Evolutionary conservation across 2,329 filamentous ascomycete genomes (phyloP), one percentile per base, ranked within the genome.

Genomic region (Amphichorda felina): DNA sequence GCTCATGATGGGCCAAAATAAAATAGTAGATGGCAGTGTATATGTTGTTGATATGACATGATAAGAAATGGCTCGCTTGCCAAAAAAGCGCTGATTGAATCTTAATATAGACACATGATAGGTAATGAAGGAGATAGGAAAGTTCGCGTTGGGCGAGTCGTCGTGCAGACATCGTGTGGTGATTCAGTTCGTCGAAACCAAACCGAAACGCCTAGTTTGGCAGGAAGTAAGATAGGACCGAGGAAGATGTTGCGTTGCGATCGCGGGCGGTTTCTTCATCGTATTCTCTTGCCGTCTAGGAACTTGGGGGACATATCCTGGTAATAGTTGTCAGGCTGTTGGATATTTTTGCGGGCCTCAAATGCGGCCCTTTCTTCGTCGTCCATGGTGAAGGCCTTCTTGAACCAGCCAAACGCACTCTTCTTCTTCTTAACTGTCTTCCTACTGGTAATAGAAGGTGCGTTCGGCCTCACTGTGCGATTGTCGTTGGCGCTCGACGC

Each of bases 341-440:
- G 57, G 45, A 63, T 61, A 7, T 61, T 59, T 47, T 61, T 69
- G 38, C 68, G 65, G 31, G 68, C 66, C 48, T 79, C 73, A 42
- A 75, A 80, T 8, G 67, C 66, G 8, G 65, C 62, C 35, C 66
- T 67, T 51, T 80, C 75, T 33, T 79, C 72, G 16, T 80, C 75
- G 40, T 77, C 74, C 18, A 80, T 55, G 24, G 69, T 71, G 35
- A 80, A 80, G 1, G 75, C 75, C 56, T 80, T 79, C 54, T 79
- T 79, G 38, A 80, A 53, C 75, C 75, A 80, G 2, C 75, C 75
- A 47, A 80, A 78, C 2, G 74, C 72, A 45, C 75, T 79, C 42
- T 72, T 68, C 61, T 79, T 79, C 60, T 79, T 80, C 53, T 79
- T 79, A 5, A 78, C 49, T 26, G 64, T 57, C 37, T 60, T 9